phyloP scores from a whole-genome alignment of 495 filamentous ascomycete genomes.

The Venustampulla echinocandica region DNA sequence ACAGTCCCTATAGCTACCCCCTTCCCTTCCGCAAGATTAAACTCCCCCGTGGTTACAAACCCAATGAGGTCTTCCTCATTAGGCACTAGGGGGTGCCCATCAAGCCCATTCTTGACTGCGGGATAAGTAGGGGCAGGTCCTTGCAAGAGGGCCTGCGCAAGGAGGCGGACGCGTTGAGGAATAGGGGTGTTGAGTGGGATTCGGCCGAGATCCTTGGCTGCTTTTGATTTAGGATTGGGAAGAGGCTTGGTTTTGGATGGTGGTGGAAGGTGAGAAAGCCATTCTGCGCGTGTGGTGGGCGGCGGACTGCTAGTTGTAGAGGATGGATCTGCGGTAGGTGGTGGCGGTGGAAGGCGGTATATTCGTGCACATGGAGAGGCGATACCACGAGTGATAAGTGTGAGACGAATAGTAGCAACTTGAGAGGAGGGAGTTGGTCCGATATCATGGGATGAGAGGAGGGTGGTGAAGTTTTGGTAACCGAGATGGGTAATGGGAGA shows the following conservation, averaged over 20 bases:
- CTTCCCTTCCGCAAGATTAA: slow-evolving; percentile 67
- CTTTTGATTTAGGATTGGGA: slow-evolving; percentile 12
- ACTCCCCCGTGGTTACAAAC: slow-evolving; percentile 84
- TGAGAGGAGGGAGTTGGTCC: neutral
- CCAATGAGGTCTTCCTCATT: slow-evolving; percentile 73
- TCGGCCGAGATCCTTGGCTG: slow-evolving; percentile 4
- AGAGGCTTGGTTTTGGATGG: slow-evolving; percentile 12
- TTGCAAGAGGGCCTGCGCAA: slow-evolving; percentile 45
- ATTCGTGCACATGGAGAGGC: slow-evolving; percentile 57
- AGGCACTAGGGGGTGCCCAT: slow-evolving; percentile 57
- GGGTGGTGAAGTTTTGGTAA: slow-evolving; percentile 17
- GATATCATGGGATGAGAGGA: slow-evolving; percentile 13
- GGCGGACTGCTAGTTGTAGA: slow-evolving; percentile 1
- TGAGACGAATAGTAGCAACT: slow-evolving; percentile 51
- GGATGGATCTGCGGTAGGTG: slow-evolving; percentile 9
- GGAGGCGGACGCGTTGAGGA: slow-evolving; percentile 17
- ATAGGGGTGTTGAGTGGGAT: slow-evolving; percentile 13
- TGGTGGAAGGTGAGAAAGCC: slow-evolving; percentile 15
- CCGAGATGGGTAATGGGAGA: slow-evolving; percentile 29
- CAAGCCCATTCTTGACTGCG: slow-evolving; percentile 26
- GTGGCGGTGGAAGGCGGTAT: slow-evolving; percentile 53
- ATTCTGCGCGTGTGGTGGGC: slow-evolving; percentile 4
- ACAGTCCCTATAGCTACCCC: slow-evolving; percentile 70
- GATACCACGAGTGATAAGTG: slow-evolving; percentile 49
- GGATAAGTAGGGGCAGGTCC: slow-evolving; percentile 21